Evolutionary conservation across 2,329 filamentous ascomycete genomes (phyloP).

Genomic region (Claviceps lovelessii): DNA sequence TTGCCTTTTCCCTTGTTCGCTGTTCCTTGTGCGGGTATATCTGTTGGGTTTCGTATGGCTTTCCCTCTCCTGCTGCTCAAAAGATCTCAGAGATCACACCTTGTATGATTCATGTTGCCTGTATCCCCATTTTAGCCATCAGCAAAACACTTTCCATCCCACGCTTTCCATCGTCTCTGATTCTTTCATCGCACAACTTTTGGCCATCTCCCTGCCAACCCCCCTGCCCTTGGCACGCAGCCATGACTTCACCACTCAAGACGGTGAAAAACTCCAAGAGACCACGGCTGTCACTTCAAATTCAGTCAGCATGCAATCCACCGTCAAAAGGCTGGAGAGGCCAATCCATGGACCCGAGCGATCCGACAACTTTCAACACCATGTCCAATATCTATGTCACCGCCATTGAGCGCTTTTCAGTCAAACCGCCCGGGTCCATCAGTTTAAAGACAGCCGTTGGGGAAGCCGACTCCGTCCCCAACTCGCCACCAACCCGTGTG

Average conservation of each 20-base stretch:
- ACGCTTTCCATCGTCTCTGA: background rate
- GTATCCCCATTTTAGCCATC: background rate
- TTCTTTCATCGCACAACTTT: background rate
- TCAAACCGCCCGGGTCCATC: constrained; percentile 30
- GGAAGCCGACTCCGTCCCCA: constrained; percentile 9
- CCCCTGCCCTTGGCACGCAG: background rate
- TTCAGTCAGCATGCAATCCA: constrained; percentile 29
- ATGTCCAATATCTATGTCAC: constrained; percentile 51
- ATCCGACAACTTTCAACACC: constrained; percentile 51
- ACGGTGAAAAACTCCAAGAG: constrained; percentile 23
- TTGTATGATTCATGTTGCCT: background rate
- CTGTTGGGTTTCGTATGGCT: background rate
- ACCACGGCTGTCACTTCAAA: constrained; percentile 44
- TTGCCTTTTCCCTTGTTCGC: background rate
- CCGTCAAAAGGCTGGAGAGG: constrained; percentile 20
- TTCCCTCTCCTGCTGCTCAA: background rate
- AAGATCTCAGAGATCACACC: background rate
- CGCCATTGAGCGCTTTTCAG: constrained; percentile 44
- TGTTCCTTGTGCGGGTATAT: background rate
- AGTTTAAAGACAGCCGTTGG: constrained; percentile 20
- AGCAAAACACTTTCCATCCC: background rate
- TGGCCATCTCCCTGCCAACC: background rate
- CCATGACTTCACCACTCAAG: constrained; percentile 12
- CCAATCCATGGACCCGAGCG: constrained; percentile 35
- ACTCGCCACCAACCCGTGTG: constrained; percentile 20